A percentile compares a stretch with the other conserved stretches of the same genome.
phyloP scores from a whole-genome alignment of 2,329 filamentous ascomycete genomes.

The Drechslerella dactyloides region DNA sequence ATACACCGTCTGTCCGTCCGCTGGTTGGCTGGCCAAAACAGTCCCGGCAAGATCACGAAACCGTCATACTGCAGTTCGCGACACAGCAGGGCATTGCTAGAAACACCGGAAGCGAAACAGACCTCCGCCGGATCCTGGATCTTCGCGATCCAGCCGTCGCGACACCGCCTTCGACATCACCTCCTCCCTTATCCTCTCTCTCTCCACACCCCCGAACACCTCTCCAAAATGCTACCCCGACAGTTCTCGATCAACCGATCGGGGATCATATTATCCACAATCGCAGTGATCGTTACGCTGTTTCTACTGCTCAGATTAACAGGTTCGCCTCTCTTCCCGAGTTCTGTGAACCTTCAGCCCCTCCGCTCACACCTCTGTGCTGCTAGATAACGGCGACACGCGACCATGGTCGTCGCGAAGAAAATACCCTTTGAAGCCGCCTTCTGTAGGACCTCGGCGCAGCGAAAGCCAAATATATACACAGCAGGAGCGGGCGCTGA shows the following conservation, averaged over 20 bases:
- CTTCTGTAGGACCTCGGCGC: slow-evolving; percentile 19
- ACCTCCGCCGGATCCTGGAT: slow-evolving; percentile 16
- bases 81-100: not conserved
- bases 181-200: slow-evolving; percentile 18
- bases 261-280: slow-evolving; percentile 32
- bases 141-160: slow-evolving; percentile 34
- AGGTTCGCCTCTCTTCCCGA: slow-evolving; percentile 20
- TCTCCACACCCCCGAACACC: slow-evolving; percentile 5
- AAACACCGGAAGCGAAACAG: slow-evolving; percentile 6
- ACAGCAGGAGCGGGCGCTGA: slow-evolving; percentile 44
- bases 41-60: not conserved
- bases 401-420: slow-evolving; percentile 46
- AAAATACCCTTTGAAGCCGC: slow-evolving; percentile 43
- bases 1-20: not conserved
- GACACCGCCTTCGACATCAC: not conserved
- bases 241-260: slow-evolving; percentile 48
- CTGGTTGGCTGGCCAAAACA: not conserved
- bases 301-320: slow-evolving; percentile 49
- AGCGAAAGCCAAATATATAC: slow-evolving; percentile 44
- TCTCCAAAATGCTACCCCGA: slow-evolving; percentile 44
- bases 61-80: not conserved
- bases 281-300: slow-evolving; percentile 31
- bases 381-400: slow-evolving; percentile 44
- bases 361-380: slow-evolving; percentile 18
- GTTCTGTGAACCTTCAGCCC: not conserved